Percentiles rank a stretch among this genome's conserved stretches.
phyloP scores from a whole-genome alignment of 495 filamentous ascomycete species.

The Lasiosphaeria miniovina region DNA sequence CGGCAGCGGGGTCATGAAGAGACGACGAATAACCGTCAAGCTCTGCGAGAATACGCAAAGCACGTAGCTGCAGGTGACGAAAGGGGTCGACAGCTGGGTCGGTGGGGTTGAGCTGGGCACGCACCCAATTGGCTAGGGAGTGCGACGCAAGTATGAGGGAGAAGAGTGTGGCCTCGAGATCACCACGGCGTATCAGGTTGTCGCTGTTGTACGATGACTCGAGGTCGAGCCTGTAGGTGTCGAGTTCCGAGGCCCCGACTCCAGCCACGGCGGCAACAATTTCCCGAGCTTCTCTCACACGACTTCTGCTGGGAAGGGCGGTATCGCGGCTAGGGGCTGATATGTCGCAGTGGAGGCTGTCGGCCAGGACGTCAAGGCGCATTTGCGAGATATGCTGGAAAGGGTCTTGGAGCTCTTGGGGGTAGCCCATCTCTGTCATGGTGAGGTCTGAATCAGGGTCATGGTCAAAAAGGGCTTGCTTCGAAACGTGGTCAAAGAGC shows the following conservation, averaged over 20 bases:
- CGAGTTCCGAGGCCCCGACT: conserved; percentile 30
- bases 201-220: conserved; percentile 22
- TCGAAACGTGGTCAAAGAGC: conserved; percentile 45
- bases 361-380: conserved; percentile 45
- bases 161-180: conserved; percentile 45
- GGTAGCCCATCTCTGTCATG: conserved; percentile 35
- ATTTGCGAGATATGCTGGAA: conserved; percentile 41
- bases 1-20: conserved; percentile 12
- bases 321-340: conserved; percentile 31
- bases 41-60: conserved; percentile 36
- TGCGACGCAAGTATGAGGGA: conserved; percentile 45
- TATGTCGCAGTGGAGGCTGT: conserved; percentile 42
- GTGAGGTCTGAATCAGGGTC: conserved; percentile 34
- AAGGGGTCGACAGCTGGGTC: conserved; percentile 41
- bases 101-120: conserved; percentile 32
- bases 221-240: conserved; percentile 40
- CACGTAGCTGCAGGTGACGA: conserved; percentile 37
- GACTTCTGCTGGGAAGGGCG: conserved; percentile 24
- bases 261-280: conserved; percentile 42
- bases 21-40: conserved; percentile 31
- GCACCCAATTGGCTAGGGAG: conserved; percentile 43
- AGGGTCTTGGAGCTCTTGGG: conserved; percentile 41
- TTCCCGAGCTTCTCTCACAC: conserved; percentile 41
- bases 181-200: conserved; percentile 34
- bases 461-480: conserved; percentile 36